Evolutionary conservation across 148 eudicot species (phyloP).

Genomic region (Cornus suecica): DNA sequence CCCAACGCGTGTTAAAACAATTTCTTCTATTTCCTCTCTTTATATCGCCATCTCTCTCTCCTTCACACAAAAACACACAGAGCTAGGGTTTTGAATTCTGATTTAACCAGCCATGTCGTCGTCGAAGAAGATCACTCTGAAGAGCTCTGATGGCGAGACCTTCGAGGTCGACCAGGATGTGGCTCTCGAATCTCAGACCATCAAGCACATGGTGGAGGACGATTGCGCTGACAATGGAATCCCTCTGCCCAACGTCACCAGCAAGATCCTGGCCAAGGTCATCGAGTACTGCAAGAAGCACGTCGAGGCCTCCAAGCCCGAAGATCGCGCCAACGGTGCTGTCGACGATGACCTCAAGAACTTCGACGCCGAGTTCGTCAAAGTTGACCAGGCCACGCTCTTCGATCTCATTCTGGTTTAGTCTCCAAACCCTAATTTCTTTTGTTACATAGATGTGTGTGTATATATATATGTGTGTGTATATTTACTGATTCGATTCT

Average conservation of each 20-base stretch:
- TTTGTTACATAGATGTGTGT: background rate
- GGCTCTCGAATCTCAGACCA: conserved; percentile 23
- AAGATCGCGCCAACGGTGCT: background rate
- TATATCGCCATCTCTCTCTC: too few relatives aligned
- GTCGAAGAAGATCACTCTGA: conserved; percentile 11
- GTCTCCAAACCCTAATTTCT: background rate
- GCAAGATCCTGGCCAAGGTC: conserved; percentile 16
- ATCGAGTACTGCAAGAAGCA: conserved; percentile 40
- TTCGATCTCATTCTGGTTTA: conserved; percentile 35
- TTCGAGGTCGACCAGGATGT: conserved; percentile 32
- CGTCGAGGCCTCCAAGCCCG: conserved; percentile 11
- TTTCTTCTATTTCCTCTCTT: background rate
- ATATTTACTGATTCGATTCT: background rate
- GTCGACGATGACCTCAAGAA: conserved; percentile 14
- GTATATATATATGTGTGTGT: background rate
- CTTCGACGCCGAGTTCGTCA: conserved; percentile 24
- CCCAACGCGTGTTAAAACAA: too few relatives aligned
- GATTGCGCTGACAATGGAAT: conserved; percentile 17
- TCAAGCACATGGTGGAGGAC: conserved; percentile 31
- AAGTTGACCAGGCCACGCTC: conserved; percentile 25
- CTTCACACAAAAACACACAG: too few relatives aligned
- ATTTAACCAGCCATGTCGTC: background rate
- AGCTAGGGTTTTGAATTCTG: background rate
- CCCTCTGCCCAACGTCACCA: conserved; percentile 33
- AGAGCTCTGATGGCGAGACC: conserved; percentile 19